Evolutionary conservation across 2,329 filamentous ascomycete genomes (phyloP), one percentile per base, ranked within the genome.

Genomic region (Trichophyton schoenleinii): DNA sequence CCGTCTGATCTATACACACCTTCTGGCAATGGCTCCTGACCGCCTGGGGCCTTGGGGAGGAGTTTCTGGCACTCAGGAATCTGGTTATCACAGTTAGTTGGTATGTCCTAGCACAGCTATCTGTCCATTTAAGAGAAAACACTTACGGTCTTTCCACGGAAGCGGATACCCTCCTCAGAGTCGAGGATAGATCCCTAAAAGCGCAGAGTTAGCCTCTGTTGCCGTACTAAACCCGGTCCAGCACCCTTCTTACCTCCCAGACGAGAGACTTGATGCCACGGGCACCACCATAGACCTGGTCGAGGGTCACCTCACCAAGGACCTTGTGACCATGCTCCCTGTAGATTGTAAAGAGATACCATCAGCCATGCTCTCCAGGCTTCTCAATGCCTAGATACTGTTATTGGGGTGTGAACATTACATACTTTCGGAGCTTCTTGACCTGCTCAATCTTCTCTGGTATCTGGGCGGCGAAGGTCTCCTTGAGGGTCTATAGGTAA

Each of bases 201-300:
- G 52, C 28, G 38, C 60, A 62, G 31, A 55, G 44, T 62, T 48
- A 60, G 58, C 3, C 41, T 34, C 20, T n/a, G n/a, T 34, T 20
- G 38, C 13, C 57, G 6, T 34, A n/a, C 13, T 13, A 31, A 11
- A 28, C 25, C 4, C 15, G 38, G 7, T 38, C 11, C 11, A 42
- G 22, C 20, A 41, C 6, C 31, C 2, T 53, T 63, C 69, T 55
- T 67, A 81, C 87, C 81, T 99, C 94, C 94, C 94, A 99, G 72
- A 99, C 94, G 65, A 99, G 87, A 70, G 87, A 87, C 86, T 97
- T 99, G 81, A 99, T 95, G 73, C 94, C 92, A 82, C 94, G 92
- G 74, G 94, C 94, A 86, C 94, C 94, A 77, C 94, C 94, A 78
- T 97, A 99, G 75, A 96, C 94, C 82, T 99, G 94, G 83, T 97